A percentile compares a stretch with the other conserved stretches of the same genome.
Conservation (phyloP, 2,329 filamentous ascomycete genomes). For the Colletotrichum euphorbiae region DNA sequence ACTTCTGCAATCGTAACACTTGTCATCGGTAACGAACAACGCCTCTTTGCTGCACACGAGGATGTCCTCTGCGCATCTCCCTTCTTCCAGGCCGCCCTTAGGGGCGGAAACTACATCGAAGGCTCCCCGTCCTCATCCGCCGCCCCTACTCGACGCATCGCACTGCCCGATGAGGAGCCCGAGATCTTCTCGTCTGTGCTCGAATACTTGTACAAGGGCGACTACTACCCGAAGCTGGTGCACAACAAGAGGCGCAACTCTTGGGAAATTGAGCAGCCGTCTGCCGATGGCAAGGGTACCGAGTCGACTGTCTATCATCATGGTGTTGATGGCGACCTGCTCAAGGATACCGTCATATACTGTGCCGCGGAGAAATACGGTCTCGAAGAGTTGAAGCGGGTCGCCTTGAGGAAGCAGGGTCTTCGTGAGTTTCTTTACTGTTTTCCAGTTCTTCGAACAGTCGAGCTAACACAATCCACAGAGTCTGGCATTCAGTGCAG, state of each 20-base stretch:
- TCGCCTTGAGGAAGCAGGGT: constrained; percentile 89
- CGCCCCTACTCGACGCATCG: constrained; percentile 71
- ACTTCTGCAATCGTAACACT: constrained; percentile 82
- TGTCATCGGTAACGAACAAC: constrained; percentile 81
- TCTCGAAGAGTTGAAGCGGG: constrained; percentile 84
- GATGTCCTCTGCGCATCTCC: constrained; percentile 82
- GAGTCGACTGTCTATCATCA: constrained; percentile 79
- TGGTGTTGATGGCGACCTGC: constrained; percentile 72
- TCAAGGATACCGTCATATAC: constrained; percentile 93
- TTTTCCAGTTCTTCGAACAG: background rate
- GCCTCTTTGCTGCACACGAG: constrained; percentile 92
- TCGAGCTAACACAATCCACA: constrained; percentile 43
- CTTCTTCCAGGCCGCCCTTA: constrained; percentile 78
- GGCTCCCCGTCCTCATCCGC: constrained; percentile 50
- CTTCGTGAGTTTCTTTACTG: constrained; percentile 67
- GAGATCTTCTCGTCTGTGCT: constrained; percentile 92
- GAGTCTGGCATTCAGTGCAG: constrained; percentile 84
- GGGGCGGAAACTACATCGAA: constrained; percentile 72
- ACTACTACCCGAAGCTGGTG: constrained; percentile 86
- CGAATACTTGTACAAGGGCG: constrained; percentile 93
- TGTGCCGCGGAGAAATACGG: constrained; percentile 88
- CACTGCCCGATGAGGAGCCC: constrained; percentile 86
- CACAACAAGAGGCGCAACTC: constrained; percentile 84
- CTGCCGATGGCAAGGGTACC: constrained; percentile 59
- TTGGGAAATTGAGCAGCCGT: constrained; percentile 81